Evolutionary conservation across 805 yeast species (phyloP).

Genomic region (Starmerella apicola): DNA sequence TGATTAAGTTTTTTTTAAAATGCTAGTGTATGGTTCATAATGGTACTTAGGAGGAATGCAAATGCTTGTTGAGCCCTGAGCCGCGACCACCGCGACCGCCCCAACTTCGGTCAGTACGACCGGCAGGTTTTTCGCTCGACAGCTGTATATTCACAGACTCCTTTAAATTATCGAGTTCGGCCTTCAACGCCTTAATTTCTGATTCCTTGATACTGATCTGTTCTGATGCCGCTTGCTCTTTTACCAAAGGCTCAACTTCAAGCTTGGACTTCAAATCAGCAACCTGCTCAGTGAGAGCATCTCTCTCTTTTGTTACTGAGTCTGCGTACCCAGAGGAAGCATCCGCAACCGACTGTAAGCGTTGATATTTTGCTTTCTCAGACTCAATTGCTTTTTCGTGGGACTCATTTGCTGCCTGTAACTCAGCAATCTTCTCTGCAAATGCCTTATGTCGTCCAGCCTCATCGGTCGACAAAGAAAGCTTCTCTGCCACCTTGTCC

Average conservation of each 20-base stretch:
- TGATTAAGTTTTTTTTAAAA: too few species aligned
- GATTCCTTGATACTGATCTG: constrained; percentile 24
- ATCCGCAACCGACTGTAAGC: constrained; percentile 22
- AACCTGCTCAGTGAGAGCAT: constrained; percentile 22
- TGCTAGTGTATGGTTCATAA: too few species aligned
- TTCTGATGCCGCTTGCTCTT: constrained; percentile 22
- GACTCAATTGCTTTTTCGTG: constrained; percentile 33
- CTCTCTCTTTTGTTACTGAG: constrained; percentile 4
- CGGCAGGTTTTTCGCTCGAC: constrained; percentile 2
- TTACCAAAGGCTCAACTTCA: constrained; percentile 23
- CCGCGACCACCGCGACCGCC: constrained; percentile 17
- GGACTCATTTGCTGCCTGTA: neutral
- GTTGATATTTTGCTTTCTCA: constrained; percentile 21
- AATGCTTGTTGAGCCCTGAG: constrained; percentile 7
- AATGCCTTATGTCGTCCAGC: constrained; percentile 25
- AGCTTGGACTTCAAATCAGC: constrained; percentile 38
- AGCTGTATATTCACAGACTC: constrained; percentile 23
- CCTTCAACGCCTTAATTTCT: constrained; percentile 22
- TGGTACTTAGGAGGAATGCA: too few species aligned
- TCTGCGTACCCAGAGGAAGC: constrained; percentile 24
- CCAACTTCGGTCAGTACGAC: constrained; percentile 9
- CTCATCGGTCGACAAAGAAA: constrained; percentile 34
- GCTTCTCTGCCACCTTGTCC: constrained; percentile 26
- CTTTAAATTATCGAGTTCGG: constrained; percentile 23
- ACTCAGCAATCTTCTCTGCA: neutral